phyloP scores from a whole-genome alignment of 164 flowering plant genomes.

The Sedum album region DNA sequence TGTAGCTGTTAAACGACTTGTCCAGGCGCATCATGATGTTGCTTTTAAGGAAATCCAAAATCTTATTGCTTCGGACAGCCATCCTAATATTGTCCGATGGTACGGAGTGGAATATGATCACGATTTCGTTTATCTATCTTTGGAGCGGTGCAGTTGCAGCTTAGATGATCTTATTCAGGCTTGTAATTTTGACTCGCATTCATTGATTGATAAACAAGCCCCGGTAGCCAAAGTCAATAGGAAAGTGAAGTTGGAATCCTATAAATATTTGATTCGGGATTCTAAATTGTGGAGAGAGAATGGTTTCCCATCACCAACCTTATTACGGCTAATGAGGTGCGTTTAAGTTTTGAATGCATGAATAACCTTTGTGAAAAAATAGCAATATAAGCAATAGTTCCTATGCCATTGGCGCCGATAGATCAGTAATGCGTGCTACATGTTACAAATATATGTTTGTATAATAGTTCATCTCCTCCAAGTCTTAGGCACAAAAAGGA shows the following conservation, averaged over 20 bases:
- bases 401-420: no score
- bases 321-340: constrained; percentile 39
- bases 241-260: constrained; percentile 19
- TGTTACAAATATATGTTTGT: no score
- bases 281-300: constrained; percentile 29
- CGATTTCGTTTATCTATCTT: constrained; percentile 80
- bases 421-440: no score
- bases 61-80: constrained; percentile 79
- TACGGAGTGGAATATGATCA: constrained; percentile 74
- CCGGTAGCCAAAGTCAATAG: constrained; percentile 14
- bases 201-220: constrained; percentile 11
- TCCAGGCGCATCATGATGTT: no score
- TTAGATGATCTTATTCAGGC: constrained; percentile 33
- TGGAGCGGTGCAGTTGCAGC: constrained; percentile 81
- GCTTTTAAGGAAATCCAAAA: no score
- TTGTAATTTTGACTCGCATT: constrained; percentile 15
- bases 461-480: no score
- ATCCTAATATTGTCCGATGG: constrained; percentile 90
- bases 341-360: constrained; percentile 9
- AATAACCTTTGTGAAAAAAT: background rate
- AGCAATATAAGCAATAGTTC: background rate
- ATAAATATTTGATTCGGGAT: constrained; percentile 17
- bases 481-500: no score
- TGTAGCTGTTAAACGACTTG: constrained; percentile 94
- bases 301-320: constrained; percentile 31